phyloP scores from a whole-genome alignment of 148 eudicot genomes.

The Simmondsia chinensis region DNA sequence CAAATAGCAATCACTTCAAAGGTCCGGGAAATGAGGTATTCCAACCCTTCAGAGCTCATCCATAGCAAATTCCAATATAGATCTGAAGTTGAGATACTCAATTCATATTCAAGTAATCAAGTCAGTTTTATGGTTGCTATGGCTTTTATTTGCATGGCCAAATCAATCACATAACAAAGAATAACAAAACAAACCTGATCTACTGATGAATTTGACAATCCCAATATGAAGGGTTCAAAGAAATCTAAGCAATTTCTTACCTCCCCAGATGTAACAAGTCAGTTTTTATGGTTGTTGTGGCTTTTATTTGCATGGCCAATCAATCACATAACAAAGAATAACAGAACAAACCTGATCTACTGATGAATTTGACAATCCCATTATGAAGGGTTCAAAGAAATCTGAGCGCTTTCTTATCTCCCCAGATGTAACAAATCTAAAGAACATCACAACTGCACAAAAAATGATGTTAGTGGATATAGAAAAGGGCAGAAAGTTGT shows the following conservation, averaged over 20 bases:
- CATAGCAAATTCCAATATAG: no score
- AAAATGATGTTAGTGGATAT: slow-evolving; percentile 16
- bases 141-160: no score
- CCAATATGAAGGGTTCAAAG: slow-evolving; percentile 90
- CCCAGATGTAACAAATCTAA: slow-evolving; percentile 94
- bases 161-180: neutral
- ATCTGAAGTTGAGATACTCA: no score
- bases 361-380: slow-evolving; percentile 70
- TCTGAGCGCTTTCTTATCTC: slow-evolving; percentile 70
- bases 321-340: neutral
- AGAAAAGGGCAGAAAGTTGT: slow-evolving; percentile 1
- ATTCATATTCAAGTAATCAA: no score
- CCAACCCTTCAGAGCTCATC: no score
- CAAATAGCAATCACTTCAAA: no score
- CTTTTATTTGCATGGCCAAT: neutral
- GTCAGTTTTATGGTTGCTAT: no score
- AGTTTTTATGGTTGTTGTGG: no score
- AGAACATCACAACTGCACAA: slow-evolving; percentile 89
- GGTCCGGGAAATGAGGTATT: no score
- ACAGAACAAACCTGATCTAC: slow-evolving; percentile 78
- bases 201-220: slow-evolving; percentile 74
- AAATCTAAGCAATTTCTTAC: slow-evolving; percentile 73
- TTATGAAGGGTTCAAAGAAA: slow-evolving; percentile 90
- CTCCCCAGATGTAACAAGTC: no score
- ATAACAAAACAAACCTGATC: slow-evolving; percentile 60